These are phyloP conservation scores for Ceratobasidium sp. DNA, from an alignment of 1,284 basidiomycete species.

Conservation along the genomic window DNA sequence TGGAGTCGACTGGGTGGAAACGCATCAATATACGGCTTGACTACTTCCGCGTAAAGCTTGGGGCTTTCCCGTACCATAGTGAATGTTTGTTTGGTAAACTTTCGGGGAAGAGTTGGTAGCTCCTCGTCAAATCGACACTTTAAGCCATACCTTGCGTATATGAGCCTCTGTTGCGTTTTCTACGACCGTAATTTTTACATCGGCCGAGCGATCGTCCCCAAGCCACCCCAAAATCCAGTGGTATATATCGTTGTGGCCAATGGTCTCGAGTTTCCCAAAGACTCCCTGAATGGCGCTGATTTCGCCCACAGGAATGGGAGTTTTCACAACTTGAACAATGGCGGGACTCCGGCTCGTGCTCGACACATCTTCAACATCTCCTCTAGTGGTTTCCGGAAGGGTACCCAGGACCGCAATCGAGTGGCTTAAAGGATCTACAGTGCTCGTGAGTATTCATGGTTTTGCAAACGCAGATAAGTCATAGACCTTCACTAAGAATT, in stretches of 20 bases:
- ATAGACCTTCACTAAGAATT: conserved; percentile 70
- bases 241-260: conserved; percentile 55
- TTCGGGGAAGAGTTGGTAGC: conserved; percentile 34
- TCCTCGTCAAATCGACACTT: not conserved
- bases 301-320: conserved; percentile 61
- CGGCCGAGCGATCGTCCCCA: conserved; percentile 53
- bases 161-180: conserved; percentile 88
- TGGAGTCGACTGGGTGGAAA: conserved; percentile 82
- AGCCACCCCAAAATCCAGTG: conserved; percentile 50
- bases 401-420: conserved; percentile 65
- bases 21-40: conserved; percentile 82
- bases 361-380: not conserved
- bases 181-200: conserved; percentile 78
- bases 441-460: conserved; percentile 51
- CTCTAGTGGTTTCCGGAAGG: conserved; percentile 53
- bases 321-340: conserved; percentile 74
- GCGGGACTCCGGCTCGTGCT: conserved; percentile 58
- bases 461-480: conserved; percentile 38
- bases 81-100: conserved; percentile 86
- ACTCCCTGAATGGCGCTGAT: conserved; percentile 53
- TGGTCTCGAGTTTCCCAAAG: conserved; percentile 62
- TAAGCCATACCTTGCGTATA: conserved; percentile 74
- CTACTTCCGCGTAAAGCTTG: conserved; percentile 75
- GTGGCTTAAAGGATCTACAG: conserved; percentile 67
- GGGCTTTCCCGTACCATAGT: conserved; percentile 87